Evolutionary conservation across 345 rosid genomes (phyloP), one percentile per base, ranked within the genome.

Genomic region (Citrus maxima): DNA sequence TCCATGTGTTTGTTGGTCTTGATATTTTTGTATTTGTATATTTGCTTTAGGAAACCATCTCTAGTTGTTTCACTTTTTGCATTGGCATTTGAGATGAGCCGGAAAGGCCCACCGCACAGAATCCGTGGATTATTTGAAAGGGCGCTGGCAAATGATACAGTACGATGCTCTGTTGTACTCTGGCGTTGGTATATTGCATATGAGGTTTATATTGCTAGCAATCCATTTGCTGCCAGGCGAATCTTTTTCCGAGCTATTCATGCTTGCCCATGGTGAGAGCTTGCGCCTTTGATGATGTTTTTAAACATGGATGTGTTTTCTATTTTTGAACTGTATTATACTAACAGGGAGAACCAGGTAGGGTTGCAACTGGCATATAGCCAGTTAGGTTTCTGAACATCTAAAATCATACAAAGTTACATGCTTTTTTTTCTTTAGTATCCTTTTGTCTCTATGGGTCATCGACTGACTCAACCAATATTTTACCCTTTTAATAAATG

Each of bases 181-280:
- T 96, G 99, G 99, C 95, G 99, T 78, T 83, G 87, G 80, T 94
- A 96, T 84, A 84, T 96, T 73, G 87, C 95, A 27, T 96, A 91
- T 81, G 99, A 96, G 86, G 86, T 91, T 21, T 86, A 89, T 77
- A 60, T 94, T 30, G 86, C 85, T 62, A 65, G 79, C 71, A 84
- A 90, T 85, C 91, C 89, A 24, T 78, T 89, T 71, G 89, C 97
- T 13, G 97, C 95, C 28, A 94, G 87, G 78, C 87, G 92, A 60
- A 80, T 90, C 59, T 96, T 88, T 85, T 96, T 96, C 84, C 92
- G 97, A 74, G 97, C 98, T 78, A 93, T 93, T 85, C 93, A 94
- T 80, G 92, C 98, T 10, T 96, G 98, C 78, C 98, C 99, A 67
- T 90, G 99, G 99, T 93, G 81, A 87, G 86, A 74, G 22, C 42